A percentile compares a stretch with the other conserved stretches of the same genome.
These are phyloP conservation scores for Cornus suecica DNA, from an alignment of 148 eudicot genomes.

Conservation along the genomic window DNA sequence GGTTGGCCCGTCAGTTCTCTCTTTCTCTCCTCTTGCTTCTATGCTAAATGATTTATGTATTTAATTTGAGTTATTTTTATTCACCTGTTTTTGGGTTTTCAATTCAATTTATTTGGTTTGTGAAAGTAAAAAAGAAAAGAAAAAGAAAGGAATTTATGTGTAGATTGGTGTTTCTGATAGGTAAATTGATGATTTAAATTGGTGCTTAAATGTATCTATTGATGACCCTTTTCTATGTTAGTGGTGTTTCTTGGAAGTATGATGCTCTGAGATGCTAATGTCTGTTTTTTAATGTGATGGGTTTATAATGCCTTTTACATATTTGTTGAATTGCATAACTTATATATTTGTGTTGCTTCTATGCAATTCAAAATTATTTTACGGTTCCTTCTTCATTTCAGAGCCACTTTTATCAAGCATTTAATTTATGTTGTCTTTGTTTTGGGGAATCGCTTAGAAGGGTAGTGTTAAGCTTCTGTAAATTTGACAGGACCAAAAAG, in stretches of 20 bases:
- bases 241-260: neutral
- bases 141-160: neutral
- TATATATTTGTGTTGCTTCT: neutral
- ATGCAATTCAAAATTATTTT: neutral
- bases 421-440: neutral
- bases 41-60: neutral
- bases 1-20: constrained; percentile 79
- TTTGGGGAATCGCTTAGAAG: too few species aligned
- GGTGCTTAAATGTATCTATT: neutral
- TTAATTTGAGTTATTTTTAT: neutral
- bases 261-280: neutral
- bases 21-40: neutral
- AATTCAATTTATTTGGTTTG: neutral
- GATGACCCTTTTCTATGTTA: neutral
- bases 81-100: neutral
- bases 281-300: neutral
- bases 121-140: too few species aligned
- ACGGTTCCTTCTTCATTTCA: neutral
- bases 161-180: neutral
- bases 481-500: too few species aligned
- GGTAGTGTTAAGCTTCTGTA: too few species aligned
- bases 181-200: neutral
- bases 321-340: neutral
- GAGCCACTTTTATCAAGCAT: neutral
- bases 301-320: neutral